Evolutionary conservation across 164 flowering plant genomes (phyloP), one percentile per base, ranked within the genome.

Genomic region (Tetrastigma voinierianum): DNA sequence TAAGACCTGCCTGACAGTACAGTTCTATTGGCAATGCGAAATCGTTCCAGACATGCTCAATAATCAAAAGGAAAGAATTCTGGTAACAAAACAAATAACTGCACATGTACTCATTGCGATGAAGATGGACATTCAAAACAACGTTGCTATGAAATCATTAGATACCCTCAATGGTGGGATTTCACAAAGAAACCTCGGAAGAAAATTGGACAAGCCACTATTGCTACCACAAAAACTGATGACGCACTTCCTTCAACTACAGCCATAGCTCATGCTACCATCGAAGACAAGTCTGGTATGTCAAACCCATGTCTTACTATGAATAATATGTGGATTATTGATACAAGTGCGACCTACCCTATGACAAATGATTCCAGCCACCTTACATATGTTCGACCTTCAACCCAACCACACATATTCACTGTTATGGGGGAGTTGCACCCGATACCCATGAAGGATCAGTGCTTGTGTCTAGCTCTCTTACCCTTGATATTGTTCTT

Each of bases 91-190:
- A n/a, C n/a, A n/a, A n/a, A n/a, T n/a, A n/a, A n/a, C n/a, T n/a
- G n/a, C n/a, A n/a, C n/a, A n/a, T n/a, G n/a, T n/a, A n/a, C n/a
- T n/a, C n/a, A n/a, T n/a, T n/a, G n/a, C n/a, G n/a, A n/a, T n/a
- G n/a, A n/a, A n/a, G n/a, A n/a, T n/a, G n/a, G n/a, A n/a, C n/a
- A n/a, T n/a, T n/a, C n/a, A n/a, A n/a, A n/a, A n/a, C n/a, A 64
- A 53, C 52, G 60, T 51, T 68, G 71, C 60, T 53, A 67, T 32
- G 70, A 67, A 40, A 10, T 67, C 8, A 67, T 67, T 49, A 51
- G 70, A 23, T 67, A 67, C 43, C 70, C 70, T 3, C 58, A 67
- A 21, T 67, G 57, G 70, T 67, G 70, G 65, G 65, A 67, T 51
- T 67, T 60, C 19, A 3, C 65, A 1, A 67, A 67, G 62, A 60